Evolutionary conservation across 2,329 filamentous ascomycete species (phyloP).

Genomic region (Fragosphaeria purpurea): DNA sequence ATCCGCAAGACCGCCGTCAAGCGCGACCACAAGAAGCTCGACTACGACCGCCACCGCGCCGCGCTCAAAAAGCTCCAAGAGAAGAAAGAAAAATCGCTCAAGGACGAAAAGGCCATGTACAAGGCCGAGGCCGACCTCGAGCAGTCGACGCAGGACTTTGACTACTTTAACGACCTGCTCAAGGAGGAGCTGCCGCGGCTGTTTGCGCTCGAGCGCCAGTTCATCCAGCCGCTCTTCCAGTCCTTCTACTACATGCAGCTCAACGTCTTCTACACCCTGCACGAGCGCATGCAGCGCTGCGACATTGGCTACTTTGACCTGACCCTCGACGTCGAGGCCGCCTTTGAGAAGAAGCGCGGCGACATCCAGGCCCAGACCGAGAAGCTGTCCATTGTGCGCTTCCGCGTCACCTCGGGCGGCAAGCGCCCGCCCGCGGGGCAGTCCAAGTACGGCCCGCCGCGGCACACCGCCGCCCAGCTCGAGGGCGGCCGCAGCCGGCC

Average conservation of each 20-base stretch:
- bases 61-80: slow-evolving; percentile 90
- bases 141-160: slow-evolving; percentile 86
- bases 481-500: slow-evolving; percentile 38
- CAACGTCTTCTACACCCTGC: slow-evolving; percentile 96
- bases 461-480: slow-evolving; percentile 30
- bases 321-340: slow-evolving; percentile 80
- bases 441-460: slow-evolving; percentile 26
- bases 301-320: slow-evolving; percentile 98
- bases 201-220: slow-evolving; percentile 81
- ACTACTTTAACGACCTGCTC: slow-evolving; percentile 94
- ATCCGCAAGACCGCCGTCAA: slow-evolving; percentile 83
- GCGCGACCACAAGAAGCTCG: slow-evolving; percentile 93
- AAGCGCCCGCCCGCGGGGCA: slow-evolving; percentile 48
- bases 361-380: slow-evolving; percentile 81
- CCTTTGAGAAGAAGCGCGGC: slow-evolving; percentile 79
- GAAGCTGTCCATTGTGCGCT: slow-evolving; percentile 73
- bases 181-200: slow-evolving; percentile 93
- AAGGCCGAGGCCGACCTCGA: slow-evolving; percentile 90
- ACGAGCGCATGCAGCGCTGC: slow-evolving; percentile 94
- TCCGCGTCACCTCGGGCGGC: slow-evolving; percentile 73
- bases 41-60: slow-evolving; percentile 80
- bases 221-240: slow-evolving; percentile 94
- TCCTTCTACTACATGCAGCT: slow-evolving; percentile 99
- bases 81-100: slow-evolving; percentile 91
- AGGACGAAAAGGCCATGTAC: slow-evolving; percentile 96